Base-by-base conservation (phyloP, 495 filamentous ascomycete species). In the Bombardia bombarda region DNA sequence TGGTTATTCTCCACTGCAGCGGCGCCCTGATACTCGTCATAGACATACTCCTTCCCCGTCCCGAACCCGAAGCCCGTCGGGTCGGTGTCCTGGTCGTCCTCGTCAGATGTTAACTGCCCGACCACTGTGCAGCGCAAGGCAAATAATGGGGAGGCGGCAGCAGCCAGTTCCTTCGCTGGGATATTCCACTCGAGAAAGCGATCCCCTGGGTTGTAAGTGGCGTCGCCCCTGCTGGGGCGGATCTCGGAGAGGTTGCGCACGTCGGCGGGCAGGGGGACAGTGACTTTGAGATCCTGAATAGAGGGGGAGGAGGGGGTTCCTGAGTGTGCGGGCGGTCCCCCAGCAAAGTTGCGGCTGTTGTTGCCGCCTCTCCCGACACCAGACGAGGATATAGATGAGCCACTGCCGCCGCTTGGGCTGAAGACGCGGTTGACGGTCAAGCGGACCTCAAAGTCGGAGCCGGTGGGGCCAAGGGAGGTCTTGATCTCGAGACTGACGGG, bases 241-340 rank as follows among this genome's bases (percentile, higher is more conserved):
- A 96, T 77, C 54, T 95, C 88, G 18, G 78, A 77, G n/a, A 98
- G 72, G 56, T 90, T 96, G 41, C 87, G 81, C 34, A 96, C 88
- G 16, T 70, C 74, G 8, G 77, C 67, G 17, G 92, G 87, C 23
- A 98, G 72, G 3, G 92, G 92, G 7, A 97, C 71, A 8, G 78
- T 83, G 26, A 96, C 83, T 1, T 78, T 69, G 7, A 97, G 69
- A 44, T 94, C 87, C 55, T 95, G 87, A 4, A 97, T 64, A 1
- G 69, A 63, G 1, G 89, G 88, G 7, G 77, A 61, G 10, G 65
- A 61, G 4, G 73, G 65, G 0, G 64, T 72, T 0, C 74, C 71
- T 33, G 60, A 26, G 23, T 67, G 57, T 8, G 60, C 50, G 3
- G 7, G 8, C 6, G 8, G 8, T 7, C 50, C 54, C 23, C 55